Conservation (phyloP, 1,284 basidiomycete genomes). For the Ustilago curta region DNA sequence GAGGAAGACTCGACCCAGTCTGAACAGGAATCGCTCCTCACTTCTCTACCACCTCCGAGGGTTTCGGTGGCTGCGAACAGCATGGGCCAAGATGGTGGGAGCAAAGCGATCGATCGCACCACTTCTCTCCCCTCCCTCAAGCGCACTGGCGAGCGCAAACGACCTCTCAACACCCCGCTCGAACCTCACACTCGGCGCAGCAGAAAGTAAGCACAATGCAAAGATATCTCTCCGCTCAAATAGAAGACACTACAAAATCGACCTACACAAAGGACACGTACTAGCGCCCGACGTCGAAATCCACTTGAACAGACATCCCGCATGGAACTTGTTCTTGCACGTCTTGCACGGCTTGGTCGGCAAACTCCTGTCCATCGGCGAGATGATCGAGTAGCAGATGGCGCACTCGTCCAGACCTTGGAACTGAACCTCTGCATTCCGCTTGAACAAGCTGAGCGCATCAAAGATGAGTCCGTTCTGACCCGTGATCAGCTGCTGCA, state of each 20-base stretch:
- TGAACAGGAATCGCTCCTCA: constrained; percentile 19
- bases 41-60: constrained; percentile 4
- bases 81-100: neutral
- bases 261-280: constrained; percentile 88
- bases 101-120: constrained; percentile 9
- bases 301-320: constrained; percentile 76
- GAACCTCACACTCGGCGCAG: constrained; percentile 2
- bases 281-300: constrained; percentile 86
- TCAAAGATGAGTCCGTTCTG: constrained; percentile 92
- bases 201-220: neutral
- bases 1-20: constrained; percentile 45
- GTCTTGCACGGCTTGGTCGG: constrained; percentile 92
- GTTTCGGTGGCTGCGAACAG: neutral
- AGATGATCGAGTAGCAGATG: constrained; percentile 82
- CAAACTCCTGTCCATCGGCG: constrained; percentile 85
- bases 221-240: neutral
- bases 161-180: neutral
- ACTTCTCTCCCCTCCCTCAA: constrained; percentile 13
- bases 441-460: constrained; percentile 91
- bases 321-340: constrained; percentile 94
- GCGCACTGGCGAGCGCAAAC: neutral
- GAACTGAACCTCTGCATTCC: constrained; percentile 79
- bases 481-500: constrained; percentile 86
- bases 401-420: constrained; percentile 67
- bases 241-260: constrained; percentile 62